Base-by-base conservation (phyloP, 345 rosid species). In the Eucalyptus erythrocorys region DNA sequence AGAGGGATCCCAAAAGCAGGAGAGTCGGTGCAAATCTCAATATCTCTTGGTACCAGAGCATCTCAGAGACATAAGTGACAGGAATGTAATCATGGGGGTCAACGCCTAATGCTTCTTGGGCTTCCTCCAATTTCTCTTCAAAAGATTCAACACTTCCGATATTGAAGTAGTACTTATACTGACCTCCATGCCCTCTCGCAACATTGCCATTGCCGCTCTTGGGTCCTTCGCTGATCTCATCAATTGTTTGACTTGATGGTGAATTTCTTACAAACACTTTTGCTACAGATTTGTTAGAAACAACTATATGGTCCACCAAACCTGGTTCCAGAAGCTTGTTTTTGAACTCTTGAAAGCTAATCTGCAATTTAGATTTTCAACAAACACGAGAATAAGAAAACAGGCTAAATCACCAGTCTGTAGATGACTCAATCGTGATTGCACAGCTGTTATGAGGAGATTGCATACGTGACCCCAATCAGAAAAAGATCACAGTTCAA, bases 311-410 rank as follows among this genome's bases (percentile, higher is more conserved):
- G 94, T 98, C 99, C 87, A 98, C 99, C 90, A 97, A 71, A 89
- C 99, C 99, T 48, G 96, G 98, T 91, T 97, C 98, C n/a, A 98
- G 96, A 81, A 97, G 95, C 94, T 95, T 95, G 93, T 97, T 97
- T 87, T 95, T 96, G 94, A 97, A 97, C 93, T 97, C 99, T 88
- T 98, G 99, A 94, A 98, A 98, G 87, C 99, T 97, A 90, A 98
- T 96, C 99, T 98, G 97, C 81, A 57, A 89, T 90, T 40, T 3
- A 57, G 57, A 26, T 50, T 42, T 86, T 55, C 32, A 48, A 42
- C 32, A 87, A 84, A 53, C 87, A 49, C 32, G 10, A 86, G 84
- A 42, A 26, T 32, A 86, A 86, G 57, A 49, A 86, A 86, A 86
- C 47, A 76, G 47, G 24, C 84, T 11, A 40, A 37, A 76, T 76